Evolutionary conservation across 148 eudicot genomes (phyloP).

Genomic region (Amaranthus hypochondriacus): DNA sequence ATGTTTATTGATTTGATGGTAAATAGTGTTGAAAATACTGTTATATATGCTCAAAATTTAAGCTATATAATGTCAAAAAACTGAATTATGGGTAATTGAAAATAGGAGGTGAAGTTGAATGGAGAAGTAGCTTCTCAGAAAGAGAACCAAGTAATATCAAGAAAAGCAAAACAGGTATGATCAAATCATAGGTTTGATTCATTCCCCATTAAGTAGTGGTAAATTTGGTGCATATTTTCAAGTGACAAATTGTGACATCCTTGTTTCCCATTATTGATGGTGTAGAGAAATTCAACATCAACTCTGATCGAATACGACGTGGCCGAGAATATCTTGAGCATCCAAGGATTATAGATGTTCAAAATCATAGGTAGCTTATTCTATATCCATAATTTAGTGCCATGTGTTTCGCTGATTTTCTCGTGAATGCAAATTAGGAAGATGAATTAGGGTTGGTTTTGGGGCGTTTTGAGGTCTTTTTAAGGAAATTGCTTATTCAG

Average conservation of each 20-base stretch:
- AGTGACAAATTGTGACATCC: conserved; percentile 2
- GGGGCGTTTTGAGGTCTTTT: no score
- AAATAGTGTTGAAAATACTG: not conserved
- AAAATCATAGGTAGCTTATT: conserved; percentile 70
- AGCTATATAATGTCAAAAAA: not conserved
- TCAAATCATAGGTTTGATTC: not conserved
- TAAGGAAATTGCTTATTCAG: no score
- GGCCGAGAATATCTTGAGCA: conserved; percentile 74
- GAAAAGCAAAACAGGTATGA: conserved; percentile 75
- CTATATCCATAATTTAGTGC: conserved; percentile 5
- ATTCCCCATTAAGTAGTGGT: not conserved
- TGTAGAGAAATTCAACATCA: conserved; percentile 62
- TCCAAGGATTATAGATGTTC: conserved; percentile 89
- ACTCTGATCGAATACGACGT: conserved; percentile 41
- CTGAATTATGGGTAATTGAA: not conserved
- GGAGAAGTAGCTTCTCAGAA: conserved; percentile 83
- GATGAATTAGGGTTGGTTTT: no score
- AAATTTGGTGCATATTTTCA: not conserved
- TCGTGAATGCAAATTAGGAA: no score
- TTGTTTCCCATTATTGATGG: conserved; percentile 15
- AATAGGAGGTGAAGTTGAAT: conserved; percentile 66
- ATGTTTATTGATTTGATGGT: not conserved
- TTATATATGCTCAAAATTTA: not conserved
- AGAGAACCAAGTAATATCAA: conserved; percentile 70
- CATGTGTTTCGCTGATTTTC: no score